These are phyloP conservation scores for Cymbidium sinense DNA, from an alignment of 106 monocot genomes.

Conservation along the genomic window DNA sequence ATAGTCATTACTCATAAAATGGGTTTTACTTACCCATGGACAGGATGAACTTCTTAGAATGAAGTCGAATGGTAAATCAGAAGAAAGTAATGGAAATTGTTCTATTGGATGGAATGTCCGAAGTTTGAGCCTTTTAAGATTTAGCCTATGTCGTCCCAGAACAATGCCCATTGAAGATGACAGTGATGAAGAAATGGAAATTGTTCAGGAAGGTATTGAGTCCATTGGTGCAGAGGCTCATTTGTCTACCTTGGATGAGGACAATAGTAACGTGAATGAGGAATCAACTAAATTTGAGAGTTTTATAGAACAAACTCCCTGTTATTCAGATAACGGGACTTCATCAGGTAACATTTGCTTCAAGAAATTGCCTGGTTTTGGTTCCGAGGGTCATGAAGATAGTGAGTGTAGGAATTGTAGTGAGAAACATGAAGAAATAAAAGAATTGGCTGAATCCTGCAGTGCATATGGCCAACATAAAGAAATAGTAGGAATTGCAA, in stretches of 20 bases:
- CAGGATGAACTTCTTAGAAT: constrained; percentile 76
- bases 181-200: constrained; percentile 88
- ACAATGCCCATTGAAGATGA: constrained; percentile 38
- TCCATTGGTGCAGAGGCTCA: constrained; percentile 19
- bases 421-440: too few relatives aligned
- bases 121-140: constrained; percentile 61
- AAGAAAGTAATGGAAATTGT: constrained; percentile 26
- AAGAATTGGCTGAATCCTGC: too few relatives aligned
- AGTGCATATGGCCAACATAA: too few relatives aligned
- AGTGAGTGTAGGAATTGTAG: too few relatives aligned
- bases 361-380: too few relatives aligned
- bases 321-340: neutral
- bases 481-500: too few relatives aligned
- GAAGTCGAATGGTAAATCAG: constrained; percentile 46
- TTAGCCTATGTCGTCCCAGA: constrained; percentile 55
- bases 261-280: neutral
- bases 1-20: too few relatives aligned
- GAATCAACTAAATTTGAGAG: neutral
- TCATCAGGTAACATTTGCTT: neutral
- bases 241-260: constrained; percentile 12
- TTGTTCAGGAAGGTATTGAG: constrained; percentile 69
- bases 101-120: constrained; percentile 75
- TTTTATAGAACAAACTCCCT: neutral
- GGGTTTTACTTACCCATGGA: too few relatives aligned
- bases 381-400: too few relatives aligned